These are phyloP conservation scores for Podospora tetraspora DNA, from an alignment of 495 filamentous ascomycete species.

Conservation along the genomic window DNA sequence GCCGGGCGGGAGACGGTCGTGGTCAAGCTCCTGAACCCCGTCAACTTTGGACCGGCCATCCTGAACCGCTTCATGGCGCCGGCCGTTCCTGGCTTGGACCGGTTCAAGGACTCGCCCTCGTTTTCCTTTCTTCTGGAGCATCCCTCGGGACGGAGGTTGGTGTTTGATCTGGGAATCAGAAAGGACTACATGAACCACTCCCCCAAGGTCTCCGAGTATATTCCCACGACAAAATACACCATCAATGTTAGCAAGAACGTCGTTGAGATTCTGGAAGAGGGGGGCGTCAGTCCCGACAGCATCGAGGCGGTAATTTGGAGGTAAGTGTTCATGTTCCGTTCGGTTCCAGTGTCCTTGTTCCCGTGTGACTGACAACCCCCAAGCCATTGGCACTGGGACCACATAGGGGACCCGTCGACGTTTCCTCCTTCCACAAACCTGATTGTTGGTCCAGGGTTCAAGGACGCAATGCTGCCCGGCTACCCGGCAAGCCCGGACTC, in stretches of 20 bases:
- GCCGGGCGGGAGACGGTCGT: slow-evolving; percentile 9
- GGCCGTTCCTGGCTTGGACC: slow-evolving; percentile 5
- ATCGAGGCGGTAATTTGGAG: slow-evolving; percentile 48
- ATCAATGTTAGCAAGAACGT: slow-evolving; percentile 19
- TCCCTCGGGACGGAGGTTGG: slow-evolving; percentile 23
- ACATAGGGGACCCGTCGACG: slow-evolving; percentile 46
- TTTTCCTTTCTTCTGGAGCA: slow-evolving; percentile 19
- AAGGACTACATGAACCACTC: slow-evolving; percentile 44
- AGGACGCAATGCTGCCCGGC: slow-evolving; percentile 38
- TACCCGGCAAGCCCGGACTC: slow-evolving; percentile 41
- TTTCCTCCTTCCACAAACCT: slow-evolving; percentile 47
- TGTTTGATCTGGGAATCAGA: slow-evolving; percentile 53
- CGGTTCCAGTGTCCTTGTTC: neutral
- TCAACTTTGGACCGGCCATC: slow-evolving; percentile 17
- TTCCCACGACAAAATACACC: slow-evolving; percentile 22
- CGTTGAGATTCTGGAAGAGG: slow-evolving; percentile 39
- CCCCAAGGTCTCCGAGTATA: slow-evolving; percentile 31
- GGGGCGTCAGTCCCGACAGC: slow-evolving; percentile 31
- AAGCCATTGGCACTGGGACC: slow-evolving; percentile 46
- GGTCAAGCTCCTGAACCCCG: slow-evolving; percentile 19
- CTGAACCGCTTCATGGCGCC: slow-evolving; percentile 17
- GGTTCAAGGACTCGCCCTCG: slow-evolving; percentile 10
- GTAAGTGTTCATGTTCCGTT: neutral
- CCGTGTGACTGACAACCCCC: neutral
- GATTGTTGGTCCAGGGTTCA: slow-evolving; percentile 53